phyloP scores from a whole-genome alignment of 2,329 filamentous ascomycete genomes.

The Setomelanomma holmii region DNA sequence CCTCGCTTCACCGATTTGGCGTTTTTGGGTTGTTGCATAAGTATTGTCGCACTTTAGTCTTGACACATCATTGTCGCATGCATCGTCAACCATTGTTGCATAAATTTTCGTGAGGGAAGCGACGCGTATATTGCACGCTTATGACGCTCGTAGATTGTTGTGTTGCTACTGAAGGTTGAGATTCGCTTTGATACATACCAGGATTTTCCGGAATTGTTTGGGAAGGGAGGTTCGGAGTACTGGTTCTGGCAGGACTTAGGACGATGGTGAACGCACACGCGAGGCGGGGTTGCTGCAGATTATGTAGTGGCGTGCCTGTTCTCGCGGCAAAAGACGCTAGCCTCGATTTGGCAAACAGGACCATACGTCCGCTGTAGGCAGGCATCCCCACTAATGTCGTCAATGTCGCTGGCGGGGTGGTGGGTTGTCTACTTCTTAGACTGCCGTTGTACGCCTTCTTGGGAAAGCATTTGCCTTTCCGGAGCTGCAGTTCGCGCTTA shows the following conservation, averaged over 20 bases:
- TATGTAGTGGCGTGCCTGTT: constrained; percentile 27
- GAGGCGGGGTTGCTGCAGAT: constrained; percentile 30
- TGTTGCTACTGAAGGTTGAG: background rate
- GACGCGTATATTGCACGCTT: background rate
- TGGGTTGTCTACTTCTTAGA: constrained; percentile 10
- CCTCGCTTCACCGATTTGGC: constrained; percentile 6
- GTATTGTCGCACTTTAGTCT: background rate
- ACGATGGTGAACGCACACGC: constrained; percentile 20
- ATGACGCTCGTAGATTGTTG: background rate
- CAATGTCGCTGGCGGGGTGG: constrained; percentile 31
- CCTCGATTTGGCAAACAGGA: constrained; percentile 34
- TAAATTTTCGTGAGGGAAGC: background rate
- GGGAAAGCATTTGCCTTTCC: constrained; percentile 32
- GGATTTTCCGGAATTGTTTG: background rate
- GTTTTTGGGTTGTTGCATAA: constrained; percentile 1
- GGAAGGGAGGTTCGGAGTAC: background rate
- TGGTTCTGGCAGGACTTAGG: background rate
- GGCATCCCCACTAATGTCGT: constrained; percentile 37
- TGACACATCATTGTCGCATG: background rate
- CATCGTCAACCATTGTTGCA: background rate
- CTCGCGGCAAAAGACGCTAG: constrained; percentile 14
- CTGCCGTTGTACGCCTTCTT: constrained; percentile 17
- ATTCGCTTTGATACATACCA: background rate
- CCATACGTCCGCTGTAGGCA: constrained; percentile 33
- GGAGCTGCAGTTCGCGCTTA: constrained; percentile 31